Evolutionary conservation across 148 eudicot genomes (phyloP).

Genomic region (Tetragonia tetragonoides): DNA sequence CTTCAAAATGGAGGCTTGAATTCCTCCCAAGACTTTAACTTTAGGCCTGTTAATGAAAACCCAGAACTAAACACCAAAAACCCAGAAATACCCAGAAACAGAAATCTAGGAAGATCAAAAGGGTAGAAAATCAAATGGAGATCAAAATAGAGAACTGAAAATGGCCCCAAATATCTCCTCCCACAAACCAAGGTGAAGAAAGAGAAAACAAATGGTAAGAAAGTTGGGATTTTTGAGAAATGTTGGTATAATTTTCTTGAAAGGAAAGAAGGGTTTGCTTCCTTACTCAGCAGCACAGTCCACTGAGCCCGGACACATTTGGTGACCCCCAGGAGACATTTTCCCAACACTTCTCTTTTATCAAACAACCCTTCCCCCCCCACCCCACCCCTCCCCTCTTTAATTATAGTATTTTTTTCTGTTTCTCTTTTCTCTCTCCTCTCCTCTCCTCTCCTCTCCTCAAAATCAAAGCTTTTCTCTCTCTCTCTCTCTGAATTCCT

Average conservation of each 20-base stretch:
- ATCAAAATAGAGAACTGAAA: neutral
- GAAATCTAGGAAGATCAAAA: conserved; percentile 14
- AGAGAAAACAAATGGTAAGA: conserved; percentile 11
- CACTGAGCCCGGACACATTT: conserved; percentile 48
- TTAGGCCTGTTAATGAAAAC: conserved; percentile 11
- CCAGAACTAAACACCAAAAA: conserved; percentile 21
- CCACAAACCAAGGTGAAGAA: conserved; percentile 1
- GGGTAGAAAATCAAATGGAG: neutral
- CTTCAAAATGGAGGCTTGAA: conserved; percentile 5
- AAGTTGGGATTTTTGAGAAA: conserved; percentile 1
- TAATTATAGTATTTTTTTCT: neutral
- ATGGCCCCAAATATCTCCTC: neutral
- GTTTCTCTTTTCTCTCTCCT: neutral
- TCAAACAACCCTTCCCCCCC: conserved; percentile 8
- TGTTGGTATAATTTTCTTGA: conserved; percentile 16
- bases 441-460: neutral
- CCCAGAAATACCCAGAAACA: conserved; percentile 18
- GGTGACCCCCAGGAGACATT: conserved; percentile 41
- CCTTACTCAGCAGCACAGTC: conserved; percentile 56
- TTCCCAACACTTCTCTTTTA: conserved; percentile 29
- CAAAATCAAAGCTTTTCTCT: conserved; percentile 13
- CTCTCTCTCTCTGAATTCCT: neutral
- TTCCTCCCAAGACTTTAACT: conserved; percentile 1
- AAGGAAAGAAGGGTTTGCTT: conserved; percentile 39
- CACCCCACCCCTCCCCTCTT: neutral